Base-by-base conservation (phyloP, 2,329 filamentous ascomycete species). In the Claviceps purpurea region DNA sequence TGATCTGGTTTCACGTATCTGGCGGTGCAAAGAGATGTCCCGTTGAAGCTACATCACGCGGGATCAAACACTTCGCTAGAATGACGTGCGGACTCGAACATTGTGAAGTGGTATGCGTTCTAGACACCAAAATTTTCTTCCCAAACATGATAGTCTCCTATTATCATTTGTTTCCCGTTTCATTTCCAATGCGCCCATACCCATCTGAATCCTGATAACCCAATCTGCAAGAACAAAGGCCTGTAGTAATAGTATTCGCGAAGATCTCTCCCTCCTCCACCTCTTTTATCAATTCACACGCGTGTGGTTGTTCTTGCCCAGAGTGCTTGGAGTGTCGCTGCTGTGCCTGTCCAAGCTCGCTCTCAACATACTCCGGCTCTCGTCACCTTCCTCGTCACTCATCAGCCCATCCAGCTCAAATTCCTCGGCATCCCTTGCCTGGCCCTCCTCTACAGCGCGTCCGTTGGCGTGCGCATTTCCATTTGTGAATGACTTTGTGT, bases 391-490 rank as follows among this genome's bases (percentile, higher is more conserved):
- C 18, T 94, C 89, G 45, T 95, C 90, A 53, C 86, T 93, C 65
- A 90, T 90, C 41, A 98, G 70, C 0, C 88, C 91, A 54, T 93
- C 89, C 1, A 98, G 75, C 69, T 97, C 93, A 65, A 95, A 98
- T 60, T 95, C 89, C 64, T 96, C 85, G 0, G 87, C 90, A 63
- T 95, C 90, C 34, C 80, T 76, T 40, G 91, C 73, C 55, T 79
- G 79, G 11, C 74, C 71, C 24, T 80, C 78, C 44, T 76, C 74
- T 1, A 68, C 64, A 1, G 59, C 61, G 11, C 63, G 61, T 5
- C 68, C 67, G 46, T 65, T 67, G 16, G 60, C 53, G 11, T 60
- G 60, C 2, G 59, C 60, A 10, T 65, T 65, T 22, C 69, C 70
- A 48, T 70, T 69, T 37, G 59, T 56, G 3, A 68, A 56, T 2